phyloP scores from a whole-genome alignment of 192 early-diverging fungal genomes.

The Coemansia furcata region DNA sequence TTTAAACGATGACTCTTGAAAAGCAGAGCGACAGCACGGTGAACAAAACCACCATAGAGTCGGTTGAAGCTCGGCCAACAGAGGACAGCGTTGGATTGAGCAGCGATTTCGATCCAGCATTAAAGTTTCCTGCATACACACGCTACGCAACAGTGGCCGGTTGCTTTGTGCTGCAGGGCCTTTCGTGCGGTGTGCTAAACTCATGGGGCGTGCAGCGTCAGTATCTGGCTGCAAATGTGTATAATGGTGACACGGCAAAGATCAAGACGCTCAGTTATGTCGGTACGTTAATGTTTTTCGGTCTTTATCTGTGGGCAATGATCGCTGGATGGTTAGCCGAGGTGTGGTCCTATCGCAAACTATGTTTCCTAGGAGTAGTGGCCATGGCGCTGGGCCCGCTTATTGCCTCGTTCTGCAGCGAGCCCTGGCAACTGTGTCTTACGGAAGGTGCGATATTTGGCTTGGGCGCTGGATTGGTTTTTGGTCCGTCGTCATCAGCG shows the following conservation, averaged over 20 bases:
- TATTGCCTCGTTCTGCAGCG: slow-evolving; percentile 58
- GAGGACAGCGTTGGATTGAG: neutral
- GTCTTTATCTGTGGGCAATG: slow-evolving; percentile 42
- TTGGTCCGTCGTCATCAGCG: slow-evolving; percentile 57
- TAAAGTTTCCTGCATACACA: slow-evolving; percentile 9
- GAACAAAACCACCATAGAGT: neutral
- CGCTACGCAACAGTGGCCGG: slow-evolving; percentile 30
- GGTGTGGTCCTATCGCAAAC: slow-evolving; percentile 42
- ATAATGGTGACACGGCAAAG: slow-evolving; percentile 10
- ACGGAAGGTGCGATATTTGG: slow-evolving; percentile 65
- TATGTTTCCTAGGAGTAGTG: slow-evolving; percentile 30
- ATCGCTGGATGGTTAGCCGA: slow-evolving; percentile 45
- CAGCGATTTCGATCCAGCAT: neutral
- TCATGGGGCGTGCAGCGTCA: slow-evolving; percentile 47
- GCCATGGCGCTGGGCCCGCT: slow-evolving; percentile 55
- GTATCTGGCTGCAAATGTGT: slow-evolving; percentile 33
- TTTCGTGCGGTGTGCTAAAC: slow-evolving; percentile 34
- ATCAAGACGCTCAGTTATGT: slow-evolving; percentile 33
- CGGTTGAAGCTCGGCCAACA: neutral
- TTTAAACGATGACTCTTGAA: neutral
- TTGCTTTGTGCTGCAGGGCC: slow-evolving; percentile 38
- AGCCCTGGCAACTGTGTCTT: slow-evolving; percentile 67
- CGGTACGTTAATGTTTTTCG: slow-evolving; percentile 43
- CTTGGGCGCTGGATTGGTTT: slow-evolving; percentile 57
- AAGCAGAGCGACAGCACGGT: neutral